phyloP scores from a whole-genome alignment of 1,284 basidiomycete species.

The Takashimella koratensis region DNA sequence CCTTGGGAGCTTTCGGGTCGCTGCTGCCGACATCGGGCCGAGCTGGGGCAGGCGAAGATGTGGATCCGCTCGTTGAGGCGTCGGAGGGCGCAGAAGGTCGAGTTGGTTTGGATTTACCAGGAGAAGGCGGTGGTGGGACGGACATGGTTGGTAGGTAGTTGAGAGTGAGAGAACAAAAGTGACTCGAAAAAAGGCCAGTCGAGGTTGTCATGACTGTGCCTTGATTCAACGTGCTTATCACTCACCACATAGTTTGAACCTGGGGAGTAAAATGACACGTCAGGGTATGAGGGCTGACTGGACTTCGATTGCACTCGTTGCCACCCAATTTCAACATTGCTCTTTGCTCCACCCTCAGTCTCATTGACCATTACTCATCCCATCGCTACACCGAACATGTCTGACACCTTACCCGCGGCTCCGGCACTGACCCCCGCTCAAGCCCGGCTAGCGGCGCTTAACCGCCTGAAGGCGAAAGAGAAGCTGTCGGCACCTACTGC shows the following conservation, averaged over 20 bases:
- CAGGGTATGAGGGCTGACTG: neutral
- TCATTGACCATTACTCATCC: neutral
- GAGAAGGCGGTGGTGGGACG: neutral
- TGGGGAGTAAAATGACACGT: too few relatives aligned
- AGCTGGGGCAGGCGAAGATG: neutral
- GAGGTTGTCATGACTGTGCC: too few relatives aligned
- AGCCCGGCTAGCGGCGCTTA: constrained; percentile 45
- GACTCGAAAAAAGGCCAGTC: neutral
- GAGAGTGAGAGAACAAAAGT: neutral
- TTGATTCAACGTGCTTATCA: neutral
- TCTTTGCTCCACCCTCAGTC: too few relatives aligned
- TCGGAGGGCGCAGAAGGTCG: neutral
- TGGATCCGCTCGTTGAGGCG: neutral
- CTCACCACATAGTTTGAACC: neutral
- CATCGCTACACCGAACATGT: neutral
- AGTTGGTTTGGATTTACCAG: neutral
- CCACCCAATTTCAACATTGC: too few relatives aligned
- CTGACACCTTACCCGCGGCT: neutral
- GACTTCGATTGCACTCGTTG: neutral
- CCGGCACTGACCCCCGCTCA: constrained; percentile 33
- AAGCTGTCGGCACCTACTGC: constrained; percentile 17
- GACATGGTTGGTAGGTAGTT: neutral
- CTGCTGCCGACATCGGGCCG: neutral
- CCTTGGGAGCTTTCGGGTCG: constrained; percentile 11
- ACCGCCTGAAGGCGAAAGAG: constrained; percentile 47